Base-by-base conservation (phyloP, 148 eudicot genomes). In the Heliamphora exappendiculata region DNA sequence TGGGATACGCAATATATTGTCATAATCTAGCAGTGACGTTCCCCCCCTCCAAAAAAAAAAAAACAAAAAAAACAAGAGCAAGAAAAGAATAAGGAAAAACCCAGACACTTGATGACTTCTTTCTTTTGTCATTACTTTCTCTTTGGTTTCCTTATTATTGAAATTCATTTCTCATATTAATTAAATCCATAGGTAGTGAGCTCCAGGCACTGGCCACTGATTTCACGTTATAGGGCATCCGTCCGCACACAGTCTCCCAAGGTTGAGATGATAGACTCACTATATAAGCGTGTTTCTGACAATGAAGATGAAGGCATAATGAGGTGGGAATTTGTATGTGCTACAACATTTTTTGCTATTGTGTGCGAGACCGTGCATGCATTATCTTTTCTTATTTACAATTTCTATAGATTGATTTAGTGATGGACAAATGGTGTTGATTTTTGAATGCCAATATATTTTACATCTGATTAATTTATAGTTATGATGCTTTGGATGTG, bases 201-300 rank as follows among this genome's bases (percentile, higher is more conserved):
- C 81, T 92, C 94, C 31, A 87, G 97, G 74, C 84, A 85, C 14
- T 92, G 93, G 94, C 94, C 94, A 0, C 36, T 83, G 75, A 90
- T 92, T 78, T 92, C 97, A 3, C 83, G 91, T 0, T 92, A 90
- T 36, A 82, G 92, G 78, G 97, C 94, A 5, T 86, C 82, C 12
- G 89, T 88, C 1, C 83, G 94, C 58, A 87, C 92, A 1, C 94
- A 90, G 53, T 87, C 94, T 19, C 90, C 97, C 2, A 92, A 90
- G 78, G 86, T 82, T 24, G 92, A 92, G 62, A 90, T 88, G 91
- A 90, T 92, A 22, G 94, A 92, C 74, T 86, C 89, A 33, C 78
- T 92, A 13, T 92, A 73, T 45, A 88, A 90, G 81, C 86, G 74
- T 31, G 87, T 87, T 20, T 88, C 90, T 71, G 89, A 88, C 78